phyloP scores from a whole-genome alignment of 106 monocot genomes.

The Acorus gramineus region DNA sequence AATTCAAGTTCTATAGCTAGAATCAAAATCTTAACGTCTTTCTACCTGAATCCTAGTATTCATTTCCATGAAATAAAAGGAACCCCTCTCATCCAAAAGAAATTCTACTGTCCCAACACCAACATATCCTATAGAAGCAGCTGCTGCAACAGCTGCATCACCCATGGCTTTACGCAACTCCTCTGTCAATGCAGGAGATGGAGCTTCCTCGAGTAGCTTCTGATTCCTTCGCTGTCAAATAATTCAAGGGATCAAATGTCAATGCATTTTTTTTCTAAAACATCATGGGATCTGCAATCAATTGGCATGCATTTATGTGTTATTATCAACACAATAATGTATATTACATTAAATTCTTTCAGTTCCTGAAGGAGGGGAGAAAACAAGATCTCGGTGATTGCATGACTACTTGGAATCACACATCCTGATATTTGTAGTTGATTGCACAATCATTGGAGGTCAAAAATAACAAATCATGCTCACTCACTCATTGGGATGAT shows the following conservation, averaged over 20 bases:
- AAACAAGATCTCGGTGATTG: too few species aligned
- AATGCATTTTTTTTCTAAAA: neutral
- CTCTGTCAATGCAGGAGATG: conserved; percentile 85
- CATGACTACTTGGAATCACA: too few species aligned
- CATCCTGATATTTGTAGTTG: too few species aligned
- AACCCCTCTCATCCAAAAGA: conserved; percentile 83
- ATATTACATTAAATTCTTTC: too few species aligned
- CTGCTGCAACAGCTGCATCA: conserved; percentile 94
- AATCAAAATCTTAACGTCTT: neutral
- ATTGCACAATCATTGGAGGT: too few species aligned
- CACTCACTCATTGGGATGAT: too few species aligned
- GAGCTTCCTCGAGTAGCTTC: conserved; percentile 93
- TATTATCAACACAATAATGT: too few species aligned
- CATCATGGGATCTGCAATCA: neutral
- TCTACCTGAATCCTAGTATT: conserved; percentile 97
- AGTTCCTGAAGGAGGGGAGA: too few species aligned
- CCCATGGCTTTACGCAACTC: conserved; percentile 93
- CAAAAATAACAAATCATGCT: too few species aligned
- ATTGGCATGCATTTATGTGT: too few species aligned
- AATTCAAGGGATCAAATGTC: neutral
- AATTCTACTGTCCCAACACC: conserved; percentile 97
- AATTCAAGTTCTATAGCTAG: too few species aligned
- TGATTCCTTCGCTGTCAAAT: conserved; percentile 76
- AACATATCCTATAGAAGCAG: conserved; percentile 84
- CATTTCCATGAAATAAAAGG: conserved; percentile 97